These are phyloP conservation scores for Leccinum barrowsii DNA, from an alignment of 768 basidiomycete genomes.

Conservation along the genomic window DNA sequence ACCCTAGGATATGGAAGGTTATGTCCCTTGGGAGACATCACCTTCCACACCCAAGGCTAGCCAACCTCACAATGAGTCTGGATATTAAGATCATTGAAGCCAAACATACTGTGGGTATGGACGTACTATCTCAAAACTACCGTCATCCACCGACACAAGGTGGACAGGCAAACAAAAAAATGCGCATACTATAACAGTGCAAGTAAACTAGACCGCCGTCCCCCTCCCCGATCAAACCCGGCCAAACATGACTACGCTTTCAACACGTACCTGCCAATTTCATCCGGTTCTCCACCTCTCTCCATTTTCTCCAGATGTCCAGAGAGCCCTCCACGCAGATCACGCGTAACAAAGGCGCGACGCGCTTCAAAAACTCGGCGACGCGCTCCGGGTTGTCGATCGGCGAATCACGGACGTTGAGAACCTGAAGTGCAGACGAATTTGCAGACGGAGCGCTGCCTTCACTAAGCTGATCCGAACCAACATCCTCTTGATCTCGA, in stretches of 20 bases:
- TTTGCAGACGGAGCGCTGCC: background rate
- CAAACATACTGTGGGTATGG: background rate
- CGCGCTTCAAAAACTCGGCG: conserved; percentile 22
- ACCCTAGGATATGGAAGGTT: background rate
- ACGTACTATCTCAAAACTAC: background rate
- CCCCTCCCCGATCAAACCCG: no score
- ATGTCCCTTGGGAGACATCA: background rate
- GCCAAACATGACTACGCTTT: background rate
- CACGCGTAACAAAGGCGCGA: conserved; percentile 23
- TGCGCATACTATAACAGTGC: background rate
- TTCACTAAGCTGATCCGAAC: background rate
- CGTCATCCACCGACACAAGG: background rate
- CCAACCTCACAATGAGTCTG: background rate
- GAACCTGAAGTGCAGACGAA: conserved; percentile 15
- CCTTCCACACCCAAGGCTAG: background rate
- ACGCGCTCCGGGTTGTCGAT: conserved; percentile 25
- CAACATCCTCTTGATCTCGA: background rate
- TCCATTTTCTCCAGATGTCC: conserved; percentile 30
- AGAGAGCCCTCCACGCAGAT: conserved; percentile 25
- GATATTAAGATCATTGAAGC: background rate
- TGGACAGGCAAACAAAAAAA: background rate
- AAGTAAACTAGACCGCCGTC: background rate
- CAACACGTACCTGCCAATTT: conserved; percentile 6
- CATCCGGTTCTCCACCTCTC: conserved; percentile 25
- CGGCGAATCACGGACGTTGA: conserved; percentile 28